phyloP scores from a whole-genome alignment of 441 rosid species.

The Croton laevigatus region DNA sequence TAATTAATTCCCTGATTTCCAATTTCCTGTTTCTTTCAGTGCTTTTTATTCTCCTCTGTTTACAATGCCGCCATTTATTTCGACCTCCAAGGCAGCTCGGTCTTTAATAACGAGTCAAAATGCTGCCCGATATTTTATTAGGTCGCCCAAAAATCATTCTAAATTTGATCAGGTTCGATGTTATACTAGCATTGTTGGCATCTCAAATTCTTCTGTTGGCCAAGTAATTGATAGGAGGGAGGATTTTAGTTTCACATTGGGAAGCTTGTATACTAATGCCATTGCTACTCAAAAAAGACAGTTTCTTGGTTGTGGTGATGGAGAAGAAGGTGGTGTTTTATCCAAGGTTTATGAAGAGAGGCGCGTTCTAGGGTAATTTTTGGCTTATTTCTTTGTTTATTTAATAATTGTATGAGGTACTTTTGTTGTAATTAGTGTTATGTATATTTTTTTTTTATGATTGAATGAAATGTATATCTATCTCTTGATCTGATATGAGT shows the following conservation, averaged over 20 bases:
- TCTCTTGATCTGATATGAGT: slow-evolving; percentile 6
- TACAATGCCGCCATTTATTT: slow-evolving; percentile 60
- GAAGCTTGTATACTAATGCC: slow-evolving; percentile 17
- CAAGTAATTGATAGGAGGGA: slow-evolving; percentile 18
- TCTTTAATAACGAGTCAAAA: slow-evolving; percentile 39
- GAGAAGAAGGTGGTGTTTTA: slow-evolving; percentile 76
- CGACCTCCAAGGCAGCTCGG: slow-evolving; percentile 42
- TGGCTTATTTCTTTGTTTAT: neutral
- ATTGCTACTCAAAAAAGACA: slow-evolving; percentile 46
- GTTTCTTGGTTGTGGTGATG: slow-evolving; percentile 96
- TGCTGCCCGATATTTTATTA: slow-evolving; percentile 30
- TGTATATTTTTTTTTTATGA: neutral
- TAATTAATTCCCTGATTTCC: neutral
- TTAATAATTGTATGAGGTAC: neutral
- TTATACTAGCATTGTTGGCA: slow-evolving; percentile 39
- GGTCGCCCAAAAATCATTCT: slow-evolving; percentile 21
- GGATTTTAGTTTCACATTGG: slow-evolving; percentile 21
- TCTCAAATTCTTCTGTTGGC: slow-evolving; percentile 27
- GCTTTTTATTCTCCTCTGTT: neutral
- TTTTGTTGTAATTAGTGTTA: neutral
- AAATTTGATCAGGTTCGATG: slow-evolving; percentile 36
- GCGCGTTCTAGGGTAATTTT: slow-evolving; percentile 68
- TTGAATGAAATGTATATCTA: neutral
- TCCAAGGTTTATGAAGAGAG: slow-evolving; percentile 88
- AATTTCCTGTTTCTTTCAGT: neutral